A percentile compares a stretch with the other conserved stretches of the same genome.
Conservation (phyloP, 2,329 filamentous ascomycete species). For the Xylaria sp. region DNA sequence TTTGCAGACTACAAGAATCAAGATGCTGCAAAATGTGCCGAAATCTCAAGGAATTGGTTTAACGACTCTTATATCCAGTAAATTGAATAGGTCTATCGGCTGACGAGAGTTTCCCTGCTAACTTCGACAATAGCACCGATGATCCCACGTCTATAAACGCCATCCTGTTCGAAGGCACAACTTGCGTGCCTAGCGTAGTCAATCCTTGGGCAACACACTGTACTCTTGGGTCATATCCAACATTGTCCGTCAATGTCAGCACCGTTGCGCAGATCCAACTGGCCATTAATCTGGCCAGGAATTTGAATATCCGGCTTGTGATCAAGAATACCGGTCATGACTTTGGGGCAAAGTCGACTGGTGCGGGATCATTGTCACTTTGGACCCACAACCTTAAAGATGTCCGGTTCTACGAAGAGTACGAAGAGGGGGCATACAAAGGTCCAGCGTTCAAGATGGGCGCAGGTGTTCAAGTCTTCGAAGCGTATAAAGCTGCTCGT, state of each 20-base stretch:
- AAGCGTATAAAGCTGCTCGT: constrained; percentile 44
- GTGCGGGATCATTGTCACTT: constrained; percentile 43
- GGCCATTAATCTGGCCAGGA: constrained; percentile 46
- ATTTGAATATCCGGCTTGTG: constrained; percentile 44
- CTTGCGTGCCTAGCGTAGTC: constrained; percentile 44
- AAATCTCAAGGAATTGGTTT: constrained; percentile 45
- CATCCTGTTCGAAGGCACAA: constrained; percentile 44
- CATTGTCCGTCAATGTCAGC: constrained; percentile 44
- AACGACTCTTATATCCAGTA: constrained; percentile 46
- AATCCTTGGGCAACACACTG: constrained; percentile 43
- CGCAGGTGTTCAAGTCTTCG: constrained; percentile 44
- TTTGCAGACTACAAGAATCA: constrained; percentile 45
- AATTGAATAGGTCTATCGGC: neutral
- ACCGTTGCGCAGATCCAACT: constrained; percentile 46
- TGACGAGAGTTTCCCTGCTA: neutral
- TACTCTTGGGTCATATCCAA: constrained; percentile 45
- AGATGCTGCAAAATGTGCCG: constrained; percentile 42
- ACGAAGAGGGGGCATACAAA: constrained; percentile 43
- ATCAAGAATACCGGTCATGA: constrained; percentile 48
- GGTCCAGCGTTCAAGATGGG: constrained; percentile 47
- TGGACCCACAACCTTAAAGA: constrained; percentile 48
- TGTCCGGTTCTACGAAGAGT: constrained; percentile 43
- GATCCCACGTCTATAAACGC: constrained; percentile 48
- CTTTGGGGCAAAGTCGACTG: constrained; percentile 46
- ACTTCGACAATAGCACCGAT: constrained; percentile 39